Percentiles rank a stretch among this genome's conserved stretches.
phyloP scores from a whole-genome alignment of 192 early-diverging fungal genomes.

The Coemansia sp. region DNA sequence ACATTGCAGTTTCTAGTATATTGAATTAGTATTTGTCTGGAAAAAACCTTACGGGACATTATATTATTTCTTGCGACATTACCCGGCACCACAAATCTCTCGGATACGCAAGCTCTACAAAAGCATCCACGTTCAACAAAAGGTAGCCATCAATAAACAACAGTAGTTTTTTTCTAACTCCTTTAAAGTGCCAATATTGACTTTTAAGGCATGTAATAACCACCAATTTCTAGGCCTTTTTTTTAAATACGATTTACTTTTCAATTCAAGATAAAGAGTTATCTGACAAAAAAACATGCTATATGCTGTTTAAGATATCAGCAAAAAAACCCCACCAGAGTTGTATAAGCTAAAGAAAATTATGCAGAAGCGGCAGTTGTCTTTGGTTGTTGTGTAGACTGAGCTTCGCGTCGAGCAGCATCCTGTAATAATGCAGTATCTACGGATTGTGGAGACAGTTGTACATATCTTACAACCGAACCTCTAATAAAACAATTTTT shows the following conservation, averaged over 20 bases:
- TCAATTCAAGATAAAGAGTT: not conserved
- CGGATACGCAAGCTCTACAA: not conserved
- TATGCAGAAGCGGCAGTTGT: constrained; percentile 22
- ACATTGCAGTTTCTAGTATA: not conserved
- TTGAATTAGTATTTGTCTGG: not conserved
- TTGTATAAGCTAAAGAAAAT: too few relatives aligned
- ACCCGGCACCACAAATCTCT: not conserved
- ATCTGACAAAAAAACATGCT: not conserved
- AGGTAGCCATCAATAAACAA: not conserved
- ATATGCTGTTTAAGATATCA: too few relatives aligned
- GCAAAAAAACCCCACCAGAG: too few relatives aligned
- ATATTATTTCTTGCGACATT: not conserved
- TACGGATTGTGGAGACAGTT: constrained; percentile 80
- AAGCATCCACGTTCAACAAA: not conserved
- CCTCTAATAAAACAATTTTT: constrained; percentile 99
- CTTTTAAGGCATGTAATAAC: too few relatives aligned
- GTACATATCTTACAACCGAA: constrained; percentile 96
- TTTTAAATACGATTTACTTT: not conserved
- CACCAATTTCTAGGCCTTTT: not conserved
- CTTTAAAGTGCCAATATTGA: not conserved
- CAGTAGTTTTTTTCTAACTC: not conserved
- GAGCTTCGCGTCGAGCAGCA: constrained; percentile 89
- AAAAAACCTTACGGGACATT: not conserved
- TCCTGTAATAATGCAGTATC: constrained; percentile 97
- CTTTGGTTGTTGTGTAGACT: constrained; percentile 46